These are phyloP conservation scores for Claviceps paspali DNA, from an alignment of 2,329 filamentous ascomycete species.

Conservation along the genomic window DNA sequence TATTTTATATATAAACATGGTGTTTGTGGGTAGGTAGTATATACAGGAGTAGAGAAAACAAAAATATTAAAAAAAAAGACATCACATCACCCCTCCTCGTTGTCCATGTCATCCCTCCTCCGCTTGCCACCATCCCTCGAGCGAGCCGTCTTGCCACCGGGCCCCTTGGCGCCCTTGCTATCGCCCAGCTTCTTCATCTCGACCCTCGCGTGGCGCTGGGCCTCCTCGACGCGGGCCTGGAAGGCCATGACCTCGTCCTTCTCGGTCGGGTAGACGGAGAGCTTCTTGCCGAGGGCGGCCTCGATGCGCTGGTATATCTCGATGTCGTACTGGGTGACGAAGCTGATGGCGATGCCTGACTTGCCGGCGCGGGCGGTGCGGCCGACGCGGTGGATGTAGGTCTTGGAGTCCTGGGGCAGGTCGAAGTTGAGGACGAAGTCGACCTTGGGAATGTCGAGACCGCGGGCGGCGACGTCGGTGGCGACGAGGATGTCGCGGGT, in stretches of 20 bases:
- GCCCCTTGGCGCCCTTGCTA: constrained; percentile 42
- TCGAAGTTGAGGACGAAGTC: constrained; percentile 80
- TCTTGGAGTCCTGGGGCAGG: constrained; percentile 71
- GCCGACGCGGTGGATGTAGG: constrained; percentile 80
- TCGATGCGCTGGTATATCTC: constrained; percentile 74
- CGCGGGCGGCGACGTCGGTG: constrained; percentile 85
- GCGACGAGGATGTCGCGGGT: constrained; percentile 78
- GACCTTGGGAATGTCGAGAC: constrained; percentile 85
- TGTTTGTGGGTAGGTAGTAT: too few species aligned
- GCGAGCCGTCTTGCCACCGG: constrained; percentile 23
- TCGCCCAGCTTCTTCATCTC: constrained; percentile 75
- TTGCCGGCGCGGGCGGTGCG: constrained; percentile 80
- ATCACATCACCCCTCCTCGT: constrained; percentile 42
- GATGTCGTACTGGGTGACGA: constrained; percentile 80
- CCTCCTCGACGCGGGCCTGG: constrained; percentile 62
- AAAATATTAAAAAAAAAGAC: not conserved
- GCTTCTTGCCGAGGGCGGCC: constrained; percentile 61
- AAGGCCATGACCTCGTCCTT: constrained; percentile 82
- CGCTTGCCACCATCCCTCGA: constrained; percentile 24
- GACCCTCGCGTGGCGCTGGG: constrained; percentile 61
- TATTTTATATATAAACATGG: too few species aligned
- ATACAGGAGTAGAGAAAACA: not conserved
- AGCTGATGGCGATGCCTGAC: constrained; percentile 61
- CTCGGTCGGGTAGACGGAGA: constrained; percentile 51
- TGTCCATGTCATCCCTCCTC: constrained; percentile 53